Base-by-base conservation (phyloP, 2,329 filamentous ascomycete species). In the Lachnellula arida region DNA sequence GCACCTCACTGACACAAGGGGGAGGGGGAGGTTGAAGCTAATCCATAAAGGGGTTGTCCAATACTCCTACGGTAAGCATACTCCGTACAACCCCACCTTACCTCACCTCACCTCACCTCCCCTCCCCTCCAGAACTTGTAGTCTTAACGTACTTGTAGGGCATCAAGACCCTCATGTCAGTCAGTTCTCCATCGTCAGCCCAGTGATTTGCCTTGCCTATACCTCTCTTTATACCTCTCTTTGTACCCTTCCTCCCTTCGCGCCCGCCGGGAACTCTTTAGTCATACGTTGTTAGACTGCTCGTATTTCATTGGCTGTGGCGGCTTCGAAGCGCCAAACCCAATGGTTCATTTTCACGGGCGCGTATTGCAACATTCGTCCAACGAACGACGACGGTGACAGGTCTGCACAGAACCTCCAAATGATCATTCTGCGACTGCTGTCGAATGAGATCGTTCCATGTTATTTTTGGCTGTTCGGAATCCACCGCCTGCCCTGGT, bases 361-460 rank as follows among this genome's bases (percentile, higher is more conserved):
- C 67, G 67, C 65, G 60, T 69, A 68, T 60, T 46, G 63, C 54
- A 49, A 64, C 61, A 51, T 9, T 60, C 48, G n/a, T 48, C 55
- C 62, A 63, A 59, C 60, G 56, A 65, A 62, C 55, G 49, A 58
- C 32, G 46, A 28, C 47, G 51, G 46, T 46, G 46, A 53, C 32
- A 61, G 54, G 53, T 46, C 49, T 23, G 32, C 53, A 50, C 46
- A 49, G 51, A 60, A 51, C 23, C 34, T 55, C 53, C 35, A 60
- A 58, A 59, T 49, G 53, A 50, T 55, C 50, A 32, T 55, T 46
- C 51, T 54, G 63, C 61, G 57, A 64, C 57, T 65, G 63, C 57
- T 22, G 50, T 61, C 67, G 65, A 67, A 68, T 69, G 54, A 63
- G 54, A 59, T 19, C 40, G 35, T n/a, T 25, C 47, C 28, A 28